Base-by-base conservation (phyloP, 768 basidiomycete species). In the Glaciozyma martinii region DNA sequence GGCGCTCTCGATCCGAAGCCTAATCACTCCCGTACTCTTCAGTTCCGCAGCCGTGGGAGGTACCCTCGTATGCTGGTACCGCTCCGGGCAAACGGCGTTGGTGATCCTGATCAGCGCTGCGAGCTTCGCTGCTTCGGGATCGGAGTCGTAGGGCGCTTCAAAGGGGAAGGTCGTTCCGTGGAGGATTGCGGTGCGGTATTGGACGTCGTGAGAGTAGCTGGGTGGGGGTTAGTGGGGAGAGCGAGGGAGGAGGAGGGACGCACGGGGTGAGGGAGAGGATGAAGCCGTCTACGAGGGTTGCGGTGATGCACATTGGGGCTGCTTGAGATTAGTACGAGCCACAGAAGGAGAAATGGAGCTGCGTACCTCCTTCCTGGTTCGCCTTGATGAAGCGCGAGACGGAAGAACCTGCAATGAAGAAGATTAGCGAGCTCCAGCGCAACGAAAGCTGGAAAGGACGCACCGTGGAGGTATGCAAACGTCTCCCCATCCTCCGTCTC, bases 351-450 rank as follows among this genome's bases (percentile, higher is more conserved):
- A 33, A 10, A 5, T 5, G 33, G 33, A 33, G 33, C 33, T 33
- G 10, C 33, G 5, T 10, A 2, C 18, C 33, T 2, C 30, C 52
- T 18, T 56, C 56, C 42, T 43, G n/a, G 42, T 56, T 56, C 10
- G 40, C 18, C 40, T 43, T 56, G 56, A 56, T 42, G 56, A 56
- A 56, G n/a, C 56, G 37, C n/a, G 56, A 56, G 8, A 56, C 56
- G 18, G 52, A 53, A 23, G 52, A 53, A 3, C 52, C 52, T 53
- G 12, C 13, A n/a, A 27, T 27, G 27, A n/a, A 15, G 6, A 15
- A 23, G 7, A 50, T n/a, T 27, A 3, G 23, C 27, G 13, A 25
- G 25, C 44, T 15, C 16, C 44, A 46, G 16, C 4, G 16, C 18
- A 18, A 5, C 5, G 44, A 18, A 46, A 18, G 44, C 44, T 5